A percentile compares a stretch with the other conserved stretches of the same genome.
phyloP scores from a whole-genome alignment of 495 filamentous ascomycete genomes.

The Cercophora newfieldiana region DNA sequence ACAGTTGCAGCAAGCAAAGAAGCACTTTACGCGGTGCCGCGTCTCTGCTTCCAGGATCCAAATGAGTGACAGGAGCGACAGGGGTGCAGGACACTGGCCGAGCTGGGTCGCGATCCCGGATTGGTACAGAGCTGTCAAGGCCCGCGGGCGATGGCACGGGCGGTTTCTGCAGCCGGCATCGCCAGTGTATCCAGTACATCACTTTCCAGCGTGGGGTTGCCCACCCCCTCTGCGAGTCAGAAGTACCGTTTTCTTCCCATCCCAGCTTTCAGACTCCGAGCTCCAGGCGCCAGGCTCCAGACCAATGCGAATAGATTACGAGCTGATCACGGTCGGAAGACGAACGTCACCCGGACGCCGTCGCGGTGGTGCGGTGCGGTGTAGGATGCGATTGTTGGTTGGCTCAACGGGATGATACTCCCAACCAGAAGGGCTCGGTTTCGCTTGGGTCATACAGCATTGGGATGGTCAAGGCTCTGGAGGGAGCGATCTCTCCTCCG shows the following conservation, averaged over 20 bases:
- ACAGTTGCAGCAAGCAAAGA: neutral
- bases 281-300: neutral
- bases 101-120: slow-evolving; percentile 17
- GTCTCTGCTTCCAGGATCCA: neutral
- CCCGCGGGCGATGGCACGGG: neutral
- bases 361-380: neutral
- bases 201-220: slow-evolving; percentile 8
- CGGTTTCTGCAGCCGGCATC: neutral
- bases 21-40: neutral
- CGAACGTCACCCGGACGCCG: neutral
- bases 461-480: neutral
- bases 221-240: slow-evolving; percentile 4
- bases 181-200: neutral
- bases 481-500: too few relatives aligned
- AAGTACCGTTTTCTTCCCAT: neutral
- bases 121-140: slow-evolving; percentile 11
- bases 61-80: slow-evolving; percentile 14
- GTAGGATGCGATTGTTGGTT: neutral
- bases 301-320: neutral
- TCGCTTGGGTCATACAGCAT: neutral
- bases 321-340: neutral
- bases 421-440: neutral
- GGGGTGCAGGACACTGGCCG: neutral
- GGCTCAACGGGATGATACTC: neutral
- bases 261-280: neutral